phyloP scores from a whole-genome alignment of 2,329 filamentous ascomycete species.

The Tolypocladium ovalisporum region DNA sequence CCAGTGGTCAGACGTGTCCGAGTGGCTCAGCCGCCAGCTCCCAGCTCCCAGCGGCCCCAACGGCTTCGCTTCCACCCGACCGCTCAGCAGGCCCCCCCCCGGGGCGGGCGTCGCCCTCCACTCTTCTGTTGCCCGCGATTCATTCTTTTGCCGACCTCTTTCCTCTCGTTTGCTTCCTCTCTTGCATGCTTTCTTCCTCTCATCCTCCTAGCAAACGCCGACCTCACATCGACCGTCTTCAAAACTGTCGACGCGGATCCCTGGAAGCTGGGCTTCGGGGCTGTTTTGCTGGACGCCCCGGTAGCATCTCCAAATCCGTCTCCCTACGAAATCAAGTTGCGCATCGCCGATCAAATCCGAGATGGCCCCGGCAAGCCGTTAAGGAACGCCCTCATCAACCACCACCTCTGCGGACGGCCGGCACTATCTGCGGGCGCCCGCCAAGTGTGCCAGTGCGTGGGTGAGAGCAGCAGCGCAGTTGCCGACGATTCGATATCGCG shows the following conservation, averaged over 20 bases:
- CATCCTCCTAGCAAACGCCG: not conserved
- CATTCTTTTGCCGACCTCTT: not conserved
- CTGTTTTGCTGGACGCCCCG: not conserved
- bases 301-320: not conserved
- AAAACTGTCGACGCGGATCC: not conserved
- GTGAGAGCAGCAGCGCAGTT: not conserved
- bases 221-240: not conserved
- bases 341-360: not conserved
- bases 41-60: too few relatives aligned
- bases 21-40: too few relatives aligned
- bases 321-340: not conserved
- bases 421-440: not conserved
- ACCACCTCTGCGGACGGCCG: not conserved
- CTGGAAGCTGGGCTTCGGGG: conserved; percentile 1
- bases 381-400: not conserved
- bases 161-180: not conserved
- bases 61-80: too few relatives aligned
- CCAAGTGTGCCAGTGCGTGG: not conserved
- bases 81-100: not conserved
- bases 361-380: not conserved
- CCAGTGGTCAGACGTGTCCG: not conserved
- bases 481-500: not conserved
- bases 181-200: not conserved
- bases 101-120: not conserved
- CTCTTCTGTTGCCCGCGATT: not conserved